Base-by-base conservation (phyloP, 2,329 filamentous ascomycete species). In the Arachnomyces sp. region DNA sequence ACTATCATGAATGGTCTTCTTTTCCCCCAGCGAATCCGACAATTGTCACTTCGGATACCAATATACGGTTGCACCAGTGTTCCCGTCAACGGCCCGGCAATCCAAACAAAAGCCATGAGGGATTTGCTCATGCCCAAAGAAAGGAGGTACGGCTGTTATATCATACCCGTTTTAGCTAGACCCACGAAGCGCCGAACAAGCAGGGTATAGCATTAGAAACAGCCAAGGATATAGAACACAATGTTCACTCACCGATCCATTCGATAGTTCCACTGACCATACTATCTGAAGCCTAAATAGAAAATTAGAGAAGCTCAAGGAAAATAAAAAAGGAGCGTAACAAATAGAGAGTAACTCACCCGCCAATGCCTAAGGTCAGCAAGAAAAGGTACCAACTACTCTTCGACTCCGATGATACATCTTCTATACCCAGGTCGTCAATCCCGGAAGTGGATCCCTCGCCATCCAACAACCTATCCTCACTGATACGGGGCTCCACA, bases 241-340 rank as follows among this genome's bases (percentile, higher is more conserved):
- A 29, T 28, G 21, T 9, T 15, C 13, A 64, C 72, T 55, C 60
- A 77, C 74, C 39, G 90, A 95, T 52, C 89, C 89, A 68, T 94
- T 90, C 39, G 88, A 94, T 31, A 95, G 73, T 63, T 96, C 90
- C 31, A 95, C 88, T 1, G 89, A 89, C 90, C 90, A 96, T 18
- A 90, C 88, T 51, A 96, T 84, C 66, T 96, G 90, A 46, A 96
- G 70, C 16, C 86, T 74, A 48, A 38, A 25, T n/a, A 40, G 31
- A 15, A 28, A 28, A 9, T 25, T 9, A 25, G 21, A 25, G 21
- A 25, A 9, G 21, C 9, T 25, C 9, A 25, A 25, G 21, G 21
- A 9, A 5, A 25, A 9, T 5, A 25, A 9, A 25, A 25, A 5
- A 25, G 28, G 44, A 38, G n/a, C 17, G 38, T 25, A 16, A 18